Base-by-base conservation (phyloP, 192 early-diverging fungal species). In the Chytriomyces sp. region DNA sequence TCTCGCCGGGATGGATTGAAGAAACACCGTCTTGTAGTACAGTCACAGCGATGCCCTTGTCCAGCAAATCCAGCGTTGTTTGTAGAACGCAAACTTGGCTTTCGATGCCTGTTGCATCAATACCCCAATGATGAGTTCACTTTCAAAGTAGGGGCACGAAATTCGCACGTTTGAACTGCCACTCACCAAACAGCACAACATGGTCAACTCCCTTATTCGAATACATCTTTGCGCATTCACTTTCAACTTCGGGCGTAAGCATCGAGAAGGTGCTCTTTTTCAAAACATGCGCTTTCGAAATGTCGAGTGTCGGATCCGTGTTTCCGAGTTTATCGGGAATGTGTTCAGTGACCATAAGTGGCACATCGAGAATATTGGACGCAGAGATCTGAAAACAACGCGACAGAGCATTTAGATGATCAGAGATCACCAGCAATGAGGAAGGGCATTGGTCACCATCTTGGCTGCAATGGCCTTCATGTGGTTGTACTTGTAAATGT, bases 71-170 rank as follows among this genome's bases (percentile, higher is more conserved):
- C 80, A 99, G 84, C 24, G 94, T 92, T 11, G 97, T 98, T 83
- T 99, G 97, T 49, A 95, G 73, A 6, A 99, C 92, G 78, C 97
- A 99, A 6, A 99, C 96, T 78, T 99, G 97, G 13, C 94, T 88
- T 88, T 93, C 68, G 47, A 76, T 77, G 4, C 65, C 53, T 57
- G 13, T 57, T 57, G 0, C 20, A 4, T 1, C 35, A 35, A 35
- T 35, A 5, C 13, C 13, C 43, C 2, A 26, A 20, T 5, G 0
- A 26, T 16, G 28, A 49, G n/a, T 65, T 46, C 61, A 20, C 9
- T 10, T 60, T 23, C 45, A 5, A 35, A 35, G 2, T 35, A 35
- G 35, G 35, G 1, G 0, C 28, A 35, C 28, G 28, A 35, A 35
- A 35, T 35, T 35, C 35, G 35, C 3, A 1, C 35, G 2, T 35